Evolutionary conservation across 352 stramenopile genomes (phyloP), one percentile per base, ranked within the genome.

Genomic region (Ochromonadaceae sp.): DNA sequence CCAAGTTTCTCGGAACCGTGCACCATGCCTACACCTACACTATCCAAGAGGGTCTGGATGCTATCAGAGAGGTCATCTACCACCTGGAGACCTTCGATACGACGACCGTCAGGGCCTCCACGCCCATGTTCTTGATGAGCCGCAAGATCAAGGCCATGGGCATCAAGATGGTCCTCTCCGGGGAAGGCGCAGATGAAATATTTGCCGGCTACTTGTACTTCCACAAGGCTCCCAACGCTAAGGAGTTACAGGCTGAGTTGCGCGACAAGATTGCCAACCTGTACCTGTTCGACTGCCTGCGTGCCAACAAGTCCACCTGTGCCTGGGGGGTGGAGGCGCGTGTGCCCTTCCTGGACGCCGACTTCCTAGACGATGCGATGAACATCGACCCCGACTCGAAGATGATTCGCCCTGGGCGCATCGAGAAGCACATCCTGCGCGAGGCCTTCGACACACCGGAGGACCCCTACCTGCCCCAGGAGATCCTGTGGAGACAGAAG

Each of bases 171-270:
- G 93, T 99, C 55, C 77, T 99, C 26, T 93, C 80, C 22, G 93
- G 93, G 22, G 93, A 99, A 76, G 93, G 93, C 35, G 91, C 91
- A 7, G 93, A 99, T 71, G 93, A 99, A 70, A 83, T 97, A 4
- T 96, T 98, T 68, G 92, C 88, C 31, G 93, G 93, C 26, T 99
- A 99, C 76, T 76, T 99, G 39, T 99, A 99, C 82, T 99, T 98
- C 82, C 91, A 98, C 80, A 98, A 98, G 81, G 90, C 90, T 22
- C 93, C 92, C 34, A 96, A 93, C 73, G 78, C 80, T 40, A 74
- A 79, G 61, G 79, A 77, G 38, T 87, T 65, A 65, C 65, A 59
- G 7, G 48, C 9, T 30, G 42, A 93, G 73, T 89, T 81, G 0
- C 84, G 96, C 31, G 87, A 96, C 70, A 98, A 98, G 76, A 76